Base-by-base conservation (phyloP, 805 yeast genomes). In the Zygosaccharomyces kombuchaensis region DNA sequence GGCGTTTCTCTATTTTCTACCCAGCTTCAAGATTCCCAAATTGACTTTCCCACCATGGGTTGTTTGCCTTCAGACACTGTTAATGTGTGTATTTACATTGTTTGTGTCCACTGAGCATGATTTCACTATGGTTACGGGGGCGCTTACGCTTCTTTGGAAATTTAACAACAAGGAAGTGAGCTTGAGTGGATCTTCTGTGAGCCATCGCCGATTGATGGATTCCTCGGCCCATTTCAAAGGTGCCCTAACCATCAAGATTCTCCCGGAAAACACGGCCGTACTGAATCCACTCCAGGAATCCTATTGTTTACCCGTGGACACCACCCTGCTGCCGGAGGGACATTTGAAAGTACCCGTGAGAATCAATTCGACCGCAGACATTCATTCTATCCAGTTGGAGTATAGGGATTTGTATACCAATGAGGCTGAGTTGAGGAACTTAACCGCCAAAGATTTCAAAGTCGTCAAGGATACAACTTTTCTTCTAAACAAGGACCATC, bases 241-340 rank as follows among this genome's bases (percentile, higher is more conserved):
- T 36, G 81, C 80, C 35, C 86, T 87, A 58, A 85, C 90, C 0
- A 83, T 93, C 50, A 85, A 90, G 58, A 85, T 86, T 50, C 70
- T 93, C 29, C 98, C 99, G 0, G 97, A 91, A 65, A 84, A 95
- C 36, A 83, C 95, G 0, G 96, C 95, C 4, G 72, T 74, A 57
- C 68, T 93, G 55, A 88, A 90, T 52, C 96, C 96, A 2, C 77
- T 80, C 55, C 77, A 73, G 40, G 80, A 77, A 23, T 72, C 78
- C 4, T 76, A 75, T 49, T 93, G 99, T 67, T 53, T 84, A 36
- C 76, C 77, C 13, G 44, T 55, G 43, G 62, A 68, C 41, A 47
- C 63, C 14, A 32, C 32, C 19, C 34, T 54, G 9, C 37, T 48
- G 6, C 49, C 55, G 16, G 47, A 55, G 13, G 48, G 57, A 49